Evolutionary conservation across 1,139 yeast genomes (phyloP), one percentile per base, ranked within the genome.

Genomic region (Geotrichum reessii): DNA sequence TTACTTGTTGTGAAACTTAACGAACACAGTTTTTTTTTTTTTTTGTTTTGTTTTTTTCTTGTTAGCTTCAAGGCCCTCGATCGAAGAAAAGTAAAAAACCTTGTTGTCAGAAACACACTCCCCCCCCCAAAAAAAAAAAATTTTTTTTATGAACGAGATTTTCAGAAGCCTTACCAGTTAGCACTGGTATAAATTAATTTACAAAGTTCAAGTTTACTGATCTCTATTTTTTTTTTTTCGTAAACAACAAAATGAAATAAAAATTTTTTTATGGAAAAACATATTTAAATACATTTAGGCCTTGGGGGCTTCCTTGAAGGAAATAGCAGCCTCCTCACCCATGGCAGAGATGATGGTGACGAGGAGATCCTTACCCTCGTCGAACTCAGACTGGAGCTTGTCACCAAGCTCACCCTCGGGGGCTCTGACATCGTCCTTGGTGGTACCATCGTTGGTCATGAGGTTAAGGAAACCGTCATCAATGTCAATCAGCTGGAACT

Each of bases 261-360:
- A 46, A 25, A 12, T 6, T 3, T 22, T 21, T 46, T 46, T 22
- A 21, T 46, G 47, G 17, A 2, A 42, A 44, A 31, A 31, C 37
- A 31, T 31, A 31, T 31, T 31, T 31, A 31, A 31, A 31, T 31
- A 31, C 37, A 49, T 52, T 59, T 59, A 56, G 58, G 58, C 68
- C 77, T 87, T 88, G 81, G 98, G 96, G 76, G 97, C 97, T 81
- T 92, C 98, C 86, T 93, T 93, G 91, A 78, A 88, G 73, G 97
- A 85, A 76, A 92, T 86, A 73, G 96, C 95, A 75, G 97, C 97
- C 83, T 93, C 99, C 84, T 93, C 99, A 78, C 91, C 95, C 99
- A 93, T 93, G 73, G 99, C 96, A 70, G 96, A 78, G 78, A 93
- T 87, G 81, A 93, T 87, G 74, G 99, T 90, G 73, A 93, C 96